Evolutionary conservation across 805 yeast species (phyloP).

Genomic region (Saturnispora dispora): DNA sequence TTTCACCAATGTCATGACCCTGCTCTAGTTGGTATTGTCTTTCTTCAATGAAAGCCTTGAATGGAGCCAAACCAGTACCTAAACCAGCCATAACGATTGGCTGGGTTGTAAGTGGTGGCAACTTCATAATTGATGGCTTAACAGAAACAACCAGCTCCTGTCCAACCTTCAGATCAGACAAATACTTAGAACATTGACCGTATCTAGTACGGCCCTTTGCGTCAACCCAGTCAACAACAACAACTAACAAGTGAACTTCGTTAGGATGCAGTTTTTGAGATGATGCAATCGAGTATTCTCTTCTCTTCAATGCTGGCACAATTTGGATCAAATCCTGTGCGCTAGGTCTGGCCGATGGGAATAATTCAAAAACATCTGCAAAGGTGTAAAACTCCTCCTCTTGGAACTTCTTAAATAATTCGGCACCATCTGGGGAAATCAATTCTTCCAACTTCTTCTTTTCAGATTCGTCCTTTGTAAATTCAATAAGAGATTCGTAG

Average conservation of each 20-base stretch:
- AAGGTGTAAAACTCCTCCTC: constrained; percentile 78
- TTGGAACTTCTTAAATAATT: constrained; percentile 70
- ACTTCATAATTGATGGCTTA: constrained; percentile 94
- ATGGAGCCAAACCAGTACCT: constrained; percentile 97
- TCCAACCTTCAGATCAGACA: constrained; percentile 72
- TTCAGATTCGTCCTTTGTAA: constrained; percentile 62
- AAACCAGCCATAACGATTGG: constrained; percentile 96
- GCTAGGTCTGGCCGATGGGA: constrained; percentile 73
- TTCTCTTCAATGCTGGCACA: constrained; percentile 83
- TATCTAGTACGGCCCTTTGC: constrained; percentile 73
- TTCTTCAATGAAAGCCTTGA: constrained; percentile 95
- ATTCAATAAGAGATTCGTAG: constrained; percentile 72
- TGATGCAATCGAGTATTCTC: constrained; percentile 96
- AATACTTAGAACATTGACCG: constrained; percentile 91
- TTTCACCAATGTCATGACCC: constrained; percentile 82
- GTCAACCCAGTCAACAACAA: constrained; percentile 94
- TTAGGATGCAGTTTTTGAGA: constrained; percentile 89
- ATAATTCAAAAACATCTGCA: constrained; percentile 72
- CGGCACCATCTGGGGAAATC: constrained; percentile 75
- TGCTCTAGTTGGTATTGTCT: constrained; percentile 87
- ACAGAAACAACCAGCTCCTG: constrained; percentile 87
- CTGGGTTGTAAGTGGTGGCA: constrained; percentile 78
- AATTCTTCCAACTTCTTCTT: constrained; percentile 51
- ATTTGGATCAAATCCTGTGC: constrained; percentile 60
- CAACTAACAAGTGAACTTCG: constrained; percentile 84